Base-by-base conservation (phyloP, 2,329 filamentous ascomycete species). In the Aspergillus eucalypticola region DNA sequence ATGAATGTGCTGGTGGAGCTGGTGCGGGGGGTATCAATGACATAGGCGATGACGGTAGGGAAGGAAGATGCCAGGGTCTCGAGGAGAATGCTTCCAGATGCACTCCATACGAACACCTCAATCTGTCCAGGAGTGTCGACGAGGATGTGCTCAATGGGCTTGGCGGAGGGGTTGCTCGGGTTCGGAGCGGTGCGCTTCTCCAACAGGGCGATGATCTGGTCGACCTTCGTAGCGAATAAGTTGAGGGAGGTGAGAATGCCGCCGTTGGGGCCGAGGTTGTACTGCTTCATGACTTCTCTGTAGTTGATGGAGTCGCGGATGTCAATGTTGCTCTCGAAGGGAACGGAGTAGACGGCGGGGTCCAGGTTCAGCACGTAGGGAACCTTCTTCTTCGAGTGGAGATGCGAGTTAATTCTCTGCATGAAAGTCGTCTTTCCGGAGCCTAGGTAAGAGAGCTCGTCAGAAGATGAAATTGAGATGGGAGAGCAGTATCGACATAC, bases 391-490 rank as follows among this genome's bases (percentile, higher is more conserved):
- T 93, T 85, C 5, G 85, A 85, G 74, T 98, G 94, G 3, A 99
- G 88, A 74, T 99, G 86, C 0, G 94, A 90, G 76, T 97, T 97
- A 71, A 99, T 95, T 71, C 95, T 88, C 75, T 98, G 94, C 94
- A 99, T 98, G 74, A 99, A 99, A 0, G 96, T 99, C n/a, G 95
- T 99, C 82, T 99, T 99, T 71, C 95, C 95, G 15, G 92, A 96
- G 69, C 95, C 89, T 90, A 67, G 41, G 52, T 61, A 41, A 17
- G 21, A 8, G 51, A 8, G 39, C 50, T 32, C 51, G 54, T 54
- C 32, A 64, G 27, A 54, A 44, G 38, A 51, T 17, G 52, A 52
- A 50, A 23, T 10, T 54, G 8, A 51, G 58, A 17, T 29, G 54
- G 52, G 55, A 54, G 21, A 54, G 21, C 7, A 10, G 13, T n/a